phyloP scores from a whole-genome alignment of 306 rosid genomes.

The Begonia fuchsioides region DNA sequence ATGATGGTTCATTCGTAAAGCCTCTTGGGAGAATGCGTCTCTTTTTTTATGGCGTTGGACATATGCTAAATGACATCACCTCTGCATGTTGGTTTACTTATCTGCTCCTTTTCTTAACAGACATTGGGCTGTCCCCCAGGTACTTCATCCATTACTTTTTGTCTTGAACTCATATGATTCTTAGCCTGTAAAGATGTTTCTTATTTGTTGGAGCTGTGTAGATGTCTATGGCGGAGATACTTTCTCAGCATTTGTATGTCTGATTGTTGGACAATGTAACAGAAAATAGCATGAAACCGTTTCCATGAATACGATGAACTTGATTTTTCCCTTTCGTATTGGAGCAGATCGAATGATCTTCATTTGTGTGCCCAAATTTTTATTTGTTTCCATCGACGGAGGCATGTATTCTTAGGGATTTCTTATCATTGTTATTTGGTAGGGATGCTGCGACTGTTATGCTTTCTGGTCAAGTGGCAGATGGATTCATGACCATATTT shows the following conservation, averaged over 20 bases:
- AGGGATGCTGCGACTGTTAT: conserved; percentile 83
- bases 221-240: too few species aligned
- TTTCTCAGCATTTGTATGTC: too few species aligned
- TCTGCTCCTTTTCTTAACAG: conserved; percentile 69
- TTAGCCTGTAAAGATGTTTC: too few species aligned
- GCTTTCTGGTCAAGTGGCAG: conserved; percentile 98
- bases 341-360: too few species aligned
- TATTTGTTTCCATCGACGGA: background rate
- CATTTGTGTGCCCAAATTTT: background rate
- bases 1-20: conserved; percentile 29
- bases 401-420: background rate
- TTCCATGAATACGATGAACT: too few species aligned
- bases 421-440: conserved; percentile 3
- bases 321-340: too few species aligned
- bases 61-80: conserved; percentile 96
- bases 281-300: too few species aligned
- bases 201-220: too few species aligned
- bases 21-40: conserved; percentile 59
- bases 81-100: conserved; percentile 97
- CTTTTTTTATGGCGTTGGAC: conserved; percentile 78
- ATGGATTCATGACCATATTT: conserved; percentile 69
- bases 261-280: too few species aligned
- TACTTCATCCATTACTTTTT: conserved; percentile 5
- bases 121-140: conserved; percentile 85
- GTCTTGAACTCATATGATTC: too few species aligned